Percentiles rank a stretch among this genome's conserved stretches.
Conservation (phyloP, 352 stramenopile species). For the Phytophthora idaei region DNA sequence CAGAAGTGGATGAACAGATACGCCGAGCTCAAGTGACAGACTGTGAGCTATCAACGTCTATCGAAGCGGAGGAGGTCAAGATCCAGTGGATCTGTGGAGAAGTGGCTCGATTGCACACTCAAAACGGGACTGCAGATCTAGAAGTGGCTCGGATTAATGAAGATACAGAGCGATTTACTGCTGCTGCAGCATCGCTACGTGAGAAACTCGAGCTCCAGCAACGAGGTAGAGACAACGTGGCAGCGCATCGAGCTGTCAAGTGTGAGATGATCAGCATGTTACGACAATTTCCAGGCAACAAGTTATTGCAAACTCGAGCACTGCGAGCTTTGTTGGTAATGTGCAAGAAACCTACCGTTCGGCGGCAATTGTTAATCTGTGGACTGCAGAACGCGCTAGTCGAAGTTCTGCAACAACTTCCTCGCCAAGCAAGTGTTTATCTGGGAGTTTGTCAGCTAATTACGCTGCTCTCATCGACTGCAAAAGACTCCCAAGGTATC, state of each 20-base stretch:
- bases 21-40: conserved; percentile 20
- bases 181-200: conserved; percentile 9
- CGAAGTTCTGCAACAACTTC: conserved; percentile 30
- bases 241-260: conserved; percentile 25
- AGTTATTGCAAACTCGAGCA: conserved; percentile 28
- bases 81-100: conserved; percentile 32
- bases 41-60: conserved; percentile 18
- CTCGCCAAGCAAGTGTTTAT: conserved; percentile 25
- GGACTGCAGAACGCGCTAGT: conserved; percentile 31
- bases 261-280: conserved; percentile 37
- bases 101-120: conserved; percentile 28
- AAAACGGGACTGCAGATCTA: conserved; percentile 27
- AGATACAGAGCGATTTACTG: conserved; percentile 16
- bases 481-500: conserved; percentile 1
- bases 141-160: conserved; percentile 28
- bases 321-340: conserved; percentile 28
- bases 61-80: conserved; percentile 25
- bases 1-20: conserved; percentile 35
- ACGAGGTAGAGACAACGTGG: conserved; percentile 16
- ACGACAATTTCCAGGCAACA: conserved; percentile 33
- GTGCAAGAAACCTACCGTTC: conserved; percentile 26
- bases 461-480: conserved; percentile 19
- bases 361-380: conserved; percentile 31
- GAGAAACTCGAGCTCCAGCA: conserved; percentile 16
- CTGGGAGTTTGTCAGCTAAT: conserved; percentile 30